Base-by-base conservation (phyloP, 129 eudicot genomes). In the Chrysanthemum seticuspe region DNA sequence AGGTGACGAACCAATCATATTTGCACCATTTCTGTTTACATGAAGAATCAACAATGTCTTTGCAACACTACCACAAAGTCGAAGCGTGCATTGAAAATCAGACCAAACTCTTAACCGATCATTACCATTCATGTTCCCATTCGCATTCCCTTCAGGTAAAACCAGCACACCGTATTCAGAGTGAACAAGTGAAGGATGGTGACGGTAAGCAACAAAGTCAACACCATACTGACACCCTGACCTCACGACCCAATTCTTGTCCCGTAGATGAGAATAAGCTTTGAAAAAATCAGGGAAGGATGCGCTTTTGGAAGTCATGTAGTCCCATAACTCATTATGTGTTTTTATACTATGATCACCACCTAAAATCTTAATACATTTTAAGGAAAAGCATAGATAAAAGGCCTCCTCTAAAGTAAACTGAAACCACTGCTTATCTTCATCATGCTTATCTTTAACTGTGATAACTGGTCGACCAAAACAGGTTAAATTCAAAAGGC, bases 51-150 rank as follows among this genome's bases (percentile, higher is more conserved):
- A 57, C 70, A 92, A 78, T 19, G 96, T 89, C 75, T 92, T 88
- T 13, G 91, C 97, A 54, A 92, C 93, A 70, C 96, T 82, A 2
- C 96, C 88, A 68, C 89, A 88, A 71, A 92, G 91, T 4, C 96
- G 73, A 78, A 92, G 88, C 0, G 86, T 89, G 83, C 91, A 86
- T n/a, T 88, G 88, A 34, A 79, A 55, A 78, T 92, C 96, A 16
- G 97, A 87, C 97, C 97, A 90, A 23, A 23, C 25, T 23, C 25
- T 23, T 23, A 23, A 23, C 25, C 25, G 25, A 23, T 23, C 25
- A 23, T 23, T 23, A 23, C 25, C 25, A 23, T 23, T 23, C 25
- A 23, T 23, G 25, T 23, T 23, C 25, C 25, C 25, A 23, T 23
- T 23, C 25, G 25, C 25, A 23, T 23, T 23, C 25, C 25, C 25